Conservation (phyloP, 2,329 filamentous ascomycete genomes). For the Fusarium camptoceras region DNA sequence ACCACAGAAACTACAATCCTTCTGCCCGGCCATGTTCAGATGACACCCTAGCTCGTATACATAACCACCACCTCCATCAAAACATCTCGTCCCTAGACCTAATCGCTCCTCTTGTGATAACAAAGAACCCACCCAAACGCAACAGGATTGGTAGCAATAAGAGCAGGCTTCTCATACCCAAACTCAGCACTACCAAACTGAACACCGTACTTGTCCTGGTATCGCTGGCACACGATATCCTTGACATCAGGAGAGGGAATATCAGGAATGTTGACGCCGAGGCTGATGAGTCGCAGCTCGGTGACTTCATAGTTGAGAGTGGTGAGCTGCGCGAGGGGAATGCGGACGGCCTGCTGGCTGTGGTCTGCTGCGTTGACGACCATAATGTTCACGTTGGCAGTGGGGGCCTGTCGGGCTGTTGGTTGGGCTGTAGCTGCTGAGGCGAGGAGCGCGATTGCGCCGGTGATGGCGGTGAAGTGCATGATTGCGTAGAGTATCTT, state of each 20-base stretch:
- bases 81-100: not conserved
- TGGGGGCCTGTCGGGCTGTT: conserved; percentile 7
- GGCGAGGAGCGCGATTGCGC: conserved; percentile 13
- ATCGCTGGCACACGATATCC: conserved; percentile 30
- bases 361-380: conserved; percentile 14
- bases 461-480: conserved; percentile 19
- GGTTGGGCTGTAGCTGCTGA: conserved; percentile 7
- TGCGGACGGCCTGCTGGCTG: conserved; percentile 28
- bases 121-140: conserved; percentile 33
- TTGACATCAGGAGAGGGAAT: conserved; percentile 9
- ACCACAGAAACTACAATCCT: too few species aligned
- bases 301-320: conserved; percentile 21
- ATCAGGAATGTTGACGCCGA: conserved; percentile 15
- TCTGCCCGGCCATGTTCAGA: too few species aligned
- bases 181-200: conserved; percentile 32
- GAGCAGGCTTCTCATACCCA: conserved; percentile 17
- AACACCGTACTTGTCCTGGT: conserved; percentile 29
- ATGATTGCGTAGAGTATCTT: not conserved
- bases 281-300: conserved; percentile 15
- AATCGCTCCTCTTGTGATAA: conserved; percentile 3
- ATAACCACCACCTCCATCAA: fast-evolving
- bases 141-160: conserved; percentile 33
- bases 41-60: too few species aligned
- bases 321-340: conserved; percentile 32
- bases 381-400: conserved; percentile 18